Evolutionary conservation across 2,329 filamentous ascomycete genomes (phyloP), one percentile per base, ranked within the genome.

Genomic region (Botryotinia narcissicola): DNA sequence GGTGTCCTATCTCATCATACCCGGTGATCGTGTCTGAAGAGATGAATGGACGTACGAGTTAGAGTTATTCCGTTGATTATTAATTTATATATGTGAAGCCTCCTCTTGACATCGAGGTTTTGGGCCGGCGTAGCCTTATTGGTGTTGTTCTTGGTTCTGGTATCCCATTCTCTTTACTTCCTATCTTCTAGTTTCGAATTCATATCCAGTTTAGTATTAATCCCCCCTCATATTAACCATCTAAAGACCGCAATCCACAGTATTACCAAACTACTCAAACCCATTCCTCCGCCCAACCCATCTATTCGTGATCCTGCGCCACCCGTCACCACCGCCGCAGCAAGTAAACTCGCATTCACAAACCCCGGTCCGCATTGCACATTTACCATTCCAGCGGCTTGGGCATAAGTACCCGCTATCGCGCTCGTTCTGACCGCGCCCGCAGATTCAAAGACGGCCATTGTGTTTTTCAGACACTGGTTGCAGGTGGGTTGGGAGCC

Each of bases 361-460:
- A 89, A 92, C 22, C 80, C 81, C 0, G 84, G 81, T 0, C 90
- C 90, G 78, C 90, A 92, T 4, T 86, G 85, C 18, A 88, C 84
- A 79, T 97, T 92, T 70, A 98, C 87, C 78, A 92, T 88, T 75
- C 87, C 83, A 0, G 95, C 95, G 0, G 94, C 94, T 16, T 84
- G 79, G 9, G 86, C 83, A 81, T 98, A 98, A 0, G 90, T 92
- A 25, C 84, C 81, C 40, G 88, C 87, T 64, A 98, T 87, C 12
- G 90, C 87, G 77, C 92, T 89, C 5, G 85, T 87, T 51, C 88
- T 85, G 78, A 94, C 89, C 22, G 87, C 85, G 0, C 93, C 90
- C 44, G 91, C 91, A 0, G 87, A 83, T 71, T 92, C 90, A 82
- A 92, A 98, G 29, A 97, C 88, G 40, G 86, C 86, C 94, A 98